Percentiles rank a stretch among this genome's conserved stretches.
Conservation (phyloP, 441 rosid species). For the Monsonia emarginata region DNA sequence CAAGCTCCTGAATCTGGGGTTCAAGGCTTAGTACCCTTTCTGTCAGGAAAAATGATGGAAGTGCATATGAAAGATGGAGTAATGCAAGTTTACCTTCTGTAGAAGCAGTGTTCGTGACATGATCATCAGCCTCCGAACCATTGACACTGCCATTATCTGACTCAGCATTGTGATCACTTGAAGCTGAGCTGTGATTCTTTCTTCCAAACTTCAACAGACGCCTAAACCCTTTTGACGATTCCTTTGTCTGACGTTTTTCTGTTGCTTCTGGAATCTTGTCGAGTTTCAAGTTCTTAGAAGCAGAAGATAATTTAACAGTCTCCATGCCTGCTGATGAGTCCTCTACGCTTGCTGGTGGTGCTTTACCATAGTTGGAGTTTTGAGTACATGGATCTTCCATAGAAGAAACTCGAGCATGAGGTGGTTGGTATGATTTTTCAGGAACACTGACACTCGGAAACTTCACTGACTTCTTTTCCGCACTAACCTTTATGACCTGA, state of each 20-base stretch:
- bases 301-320: conserved; percentile 41
- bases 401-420: conserved; percentile 76
- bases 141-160: conserved; percentile 29
- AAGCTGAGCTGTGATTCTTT: conserved; percentile 48
- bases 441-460: conserved; percentile 24
- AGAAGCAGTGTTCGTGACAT: conserved; percentile 30
- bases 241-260: conserved; percentile 58
- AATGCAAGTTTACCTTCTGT: no score
- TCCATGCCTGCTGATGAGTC: conserved; percentile 27
- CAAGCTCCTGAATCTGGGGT: no score
- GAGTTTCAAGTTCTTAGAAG: conserved; percentile 31
- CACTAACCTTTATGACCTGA: conserved; percentile 44
- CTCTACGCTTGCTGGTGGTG: conserved; percentile 39
- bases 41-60: no score
- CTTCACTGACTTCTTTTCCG: conserved; percentile 35
- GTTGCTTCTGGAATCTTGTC: conserved; percentile 52
- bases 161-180: conserved; percentile 38
- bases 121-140: conserved; percentile 45
- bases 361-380: conserved; percentile 49
- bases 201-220: conserved; percentile 76
- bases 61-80: no score
- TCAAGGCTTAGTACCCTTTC: no score
- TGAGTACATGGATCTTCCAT: conserved; percentile 56
- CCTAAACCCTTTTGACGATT: conserved; percentile 66
- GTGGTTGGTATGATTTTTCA: conserved; percentile 64